phyloP scores from a whole-genome alignment of 306 rosid genomes.

The Corylus avellana region DNA sequence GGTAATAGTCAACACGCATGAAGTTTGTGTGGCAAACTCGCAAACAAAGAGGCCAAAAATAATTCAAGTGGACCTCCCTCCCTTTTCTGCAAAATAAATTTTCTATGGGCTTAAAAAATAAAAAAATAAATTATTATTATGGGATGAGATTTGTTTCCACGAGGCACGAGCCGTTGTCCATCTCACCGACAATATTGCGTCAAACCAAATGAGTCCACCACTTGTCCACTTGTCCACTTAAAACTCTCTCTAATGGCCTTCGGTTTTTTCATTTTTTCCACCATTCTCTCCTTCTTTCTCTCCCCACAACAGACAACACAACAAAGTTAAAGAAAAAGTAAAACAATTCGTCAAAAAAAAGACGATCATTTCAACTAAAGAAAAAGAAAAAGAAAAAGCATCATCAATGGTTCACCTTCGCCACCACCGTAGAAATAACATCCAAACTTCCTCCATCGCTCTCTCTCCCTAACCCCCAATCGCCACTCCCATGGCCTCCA shows the following conservation, averaged over 20 bases:
- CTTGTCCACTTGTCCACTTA: neutral
- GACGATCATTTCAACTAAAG: neutral
- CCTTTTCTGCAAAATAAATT: too few relatives aligned
- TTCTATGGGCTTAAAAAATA: too few relatives aligned
- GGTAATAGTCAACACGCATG: too few relatives aligned
- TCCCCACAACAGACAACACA: too few relatives aligned
- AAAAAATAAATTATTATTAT: too few relatives aligned
- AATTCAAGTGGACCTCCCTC: too few relatives aligned
- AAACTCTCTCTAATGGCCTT: neutral
- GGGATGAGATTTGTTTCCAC: neutral
- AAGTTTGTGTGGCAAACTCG: too few relatives aligned
- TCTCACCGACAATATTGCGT: conserved; percentile 31
- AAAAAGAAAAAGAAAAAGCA: neutral
- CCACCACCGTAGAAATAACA: neutral
- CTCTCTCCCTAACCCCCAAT: neutral
- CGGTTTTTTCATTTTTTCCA: neutral
- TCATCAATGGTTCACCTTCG: neutral
- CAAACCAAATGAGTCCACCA: neutral
- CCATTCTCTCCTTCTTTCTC: neutral
- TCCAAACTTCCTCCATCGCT: neutral
- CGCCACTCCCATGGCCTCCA: conserved; percentile 25
- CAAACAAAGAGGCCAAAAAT: too few relatives aligned
- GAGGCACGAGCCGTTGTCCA: neutral
- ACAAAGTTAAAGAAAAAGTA: neutral
- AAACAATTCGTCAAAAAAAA: neutral